These are phyloP conservation scores for Viola odorata DNA, from an alignment of 345 rosid genomes.

Conservation along the genomic window DNA sequence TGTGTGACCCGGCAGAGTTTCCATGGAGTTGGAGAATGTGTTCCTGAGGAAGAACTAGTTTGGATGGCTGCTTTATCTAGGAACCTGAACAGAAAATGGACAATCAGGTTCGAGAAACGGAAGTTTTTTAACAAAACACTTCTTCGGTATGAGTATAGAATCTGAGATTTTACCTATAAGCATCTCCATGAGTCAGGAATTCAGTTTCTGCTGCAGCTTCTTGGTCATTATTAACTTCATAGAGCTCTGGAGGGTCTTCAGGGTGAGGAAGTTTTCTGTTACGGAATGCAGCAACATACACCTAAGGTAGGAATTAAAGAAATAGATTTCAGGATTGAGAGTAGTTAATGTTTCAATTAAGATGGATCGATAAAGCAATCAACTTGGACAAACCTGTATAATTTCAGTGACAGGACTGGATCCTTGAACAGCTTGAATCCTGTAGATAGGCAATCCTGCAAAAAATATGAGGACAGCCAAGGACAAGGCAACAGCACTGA, in stretches of 20 bases:
- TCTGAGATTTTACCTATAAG: constrained; percentile 30
- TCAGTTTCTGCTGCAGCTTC: constrained; percentile 35
- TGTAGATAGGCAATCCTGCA: constrained; percentile 36
- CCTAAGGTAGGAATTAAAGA: constrained; percentile 18
- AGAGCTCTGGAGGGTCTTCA: constrained; percentile 35
- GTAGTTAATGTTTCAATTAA: background rate
- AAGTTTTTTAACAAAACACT: no score
- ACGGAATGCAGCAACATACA: constrained; percentile 40
- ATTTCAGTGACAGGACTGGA: constrained; percentile 38
- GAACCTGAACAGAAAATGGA: constrained; percentile 25
- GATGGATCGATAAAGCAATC: no score
- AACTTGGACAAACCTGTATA: constrained; percentile 31
- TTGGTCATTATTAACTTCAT: constrained; percentile 38
- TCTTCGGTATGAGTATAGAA: background rate
- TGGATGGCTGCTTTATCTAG: constrained; percentile 59
- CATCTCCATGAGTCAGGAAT: constrained; percentile 40
- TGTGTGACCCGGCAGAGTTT: constrained; percentile 56
- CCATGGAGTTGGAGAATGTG: constrained; percentile 40
- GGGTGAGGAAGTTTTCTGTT: constrained; percentile 51
- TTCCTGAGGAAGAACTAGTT: constrained; percentile 8
- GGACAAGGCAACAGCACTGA: constrained; percentile 29
- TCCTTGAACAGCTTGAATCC: constrained; percentile 36
- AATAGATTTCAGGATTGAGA: background rate
- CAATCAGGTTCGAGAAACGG: background rate
- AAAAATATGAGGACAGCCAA: constrained; percentile 26